These are phyloP conservation scores for Rickenella mellea DNA, from an alignment of 768 basidiomycete species.

Conservation along the genomic window DNA sequence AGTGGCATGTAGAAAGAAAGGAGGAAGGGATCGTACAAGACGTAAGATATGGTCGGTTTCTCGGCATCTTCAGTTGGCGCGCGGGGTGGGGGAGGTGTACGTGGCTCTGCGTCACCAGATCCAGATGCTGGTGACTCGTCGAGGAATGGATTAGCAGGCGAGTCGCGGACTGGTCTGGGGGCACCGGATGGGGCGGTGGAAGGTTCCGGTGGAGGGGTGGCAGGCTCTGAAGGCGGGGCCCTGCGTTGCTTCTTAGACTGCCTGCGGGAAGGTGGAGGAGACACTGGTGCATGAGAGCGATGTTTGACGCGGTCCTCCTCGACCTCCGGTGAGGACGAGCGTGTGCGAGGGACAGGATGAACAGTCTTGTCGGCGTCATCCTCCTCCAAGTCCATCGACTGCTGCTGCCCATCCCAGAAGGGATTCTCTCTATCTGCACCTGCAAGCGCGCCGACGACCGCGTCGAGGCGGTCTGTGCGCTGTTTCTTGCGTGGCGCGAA, in stretches of 20 bases:
- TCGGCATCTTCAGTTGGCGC: constrained; percentile 38
- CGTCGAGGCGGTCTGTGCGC: background rate
- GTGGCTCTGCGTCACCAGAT: constrained; percentile 22
- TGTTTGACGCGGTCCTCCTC: constrained; percentile 8
- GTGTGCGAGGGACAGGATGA: background rate
- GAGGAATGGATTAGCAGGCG: constrained; percentile 68
- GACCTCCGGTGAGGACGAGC: background rate
- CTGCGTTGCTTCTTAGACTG: constrained; percentile 20
- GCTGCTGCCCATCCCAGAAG: background rate
- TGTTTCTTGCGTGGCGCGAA: constrained; percentile 1
- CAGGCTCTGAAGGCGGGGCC: constrained; percentile 7
- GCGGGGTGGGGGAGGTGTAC: constrained; percentile 22
- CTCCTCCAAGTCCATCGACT: background rate
- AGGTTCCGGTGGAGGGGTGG: constrained; percentile 9
- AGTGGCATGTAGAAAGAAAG: constrained; percentile 1
- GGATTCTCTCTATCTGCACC: background rate
- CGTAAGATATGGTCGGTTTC: constrained; percentile 57
- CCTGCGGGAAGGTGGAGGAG: constrained; percentile 59
- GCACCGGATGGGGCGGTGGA: constrained; percentile 14
- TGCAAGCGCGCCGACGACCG: background rate
- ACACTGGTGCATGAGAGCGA: constrained; percentile 38
- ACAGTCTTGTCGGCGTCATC: background rate
- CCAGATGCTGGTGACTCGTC: constrained; percentile 24
- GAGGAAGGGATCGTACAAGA: constrained; percentile 46
- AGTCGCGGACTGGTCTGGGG: constrained; percentile 39